phyloP scores from a whole-genome alignment of 2,329 filamentous ascomycete species.

The Pseudocercospora crystallina region DNA sequence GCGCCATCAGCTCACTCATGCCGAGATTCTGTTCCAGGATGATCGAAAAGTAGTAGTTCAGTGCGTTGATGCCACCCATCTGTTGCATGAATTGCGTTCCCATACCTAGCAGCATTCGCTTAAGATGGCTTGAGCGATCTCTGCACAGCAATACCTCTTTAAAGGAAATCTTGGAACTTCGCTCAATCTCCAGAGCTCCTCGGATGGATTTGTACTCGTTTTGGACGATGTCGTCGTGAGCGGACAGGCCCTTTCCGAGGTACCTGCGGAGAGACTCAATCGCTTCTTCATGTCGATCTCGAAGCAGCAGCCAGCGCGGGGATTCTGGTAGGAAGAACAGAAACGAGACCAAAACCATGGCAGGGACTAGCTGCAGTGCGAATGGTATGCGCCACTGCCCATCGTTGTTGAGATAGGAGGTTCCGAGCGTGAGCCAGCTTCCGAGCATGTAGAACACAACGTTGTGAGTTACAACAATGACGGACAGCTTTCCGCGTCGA shows the following conservation, averaged over 20 bases:
- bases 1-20: constrained; percentile 14
- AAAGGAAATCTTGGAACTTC: constrained; percentile 10
- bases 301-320: constrained; percentile 38
- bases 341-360: constrained; percentile 24
- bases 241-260: neutral
- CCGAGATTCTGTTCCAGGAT: constrained; percentile 16
- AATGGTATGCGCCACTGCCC: constrained; percentile 44
- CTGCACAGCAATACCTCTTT: constrained; percentile 13
- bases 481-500: constrained; percentile 32
- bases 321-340: constrained; percentile 40
- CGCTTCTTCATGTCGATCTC: constrained; percentile 33
- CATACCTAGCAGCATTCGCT: constrained; percentile 16
- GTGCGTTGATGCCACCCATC: constrained; percentile 15
- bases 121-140: constrained; percentile 15
- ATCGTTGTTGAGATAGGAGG: constrained; percentile 37
- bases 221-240: neutral
- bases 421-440: constrained; percentile 49
- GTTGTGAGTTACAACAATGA: constrained; percentile 40
- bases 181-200: constrained; percentile 14
- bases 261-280: constrained; percentile 26
- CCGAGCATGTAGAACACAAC: constrained; percentile 47
- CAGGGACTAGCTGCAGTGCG: constrained; percentile 34
- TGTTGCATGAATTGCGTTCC: constrained; percentile 13
- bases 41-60: constrained; percentile 16
- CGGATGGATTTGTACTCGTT: constrained; percentile 16